These are phyloP conservation scores for Crotalaria pallida DNA, from an alignment of 306 rosid species.

Conservation along the genomic window DNA sequence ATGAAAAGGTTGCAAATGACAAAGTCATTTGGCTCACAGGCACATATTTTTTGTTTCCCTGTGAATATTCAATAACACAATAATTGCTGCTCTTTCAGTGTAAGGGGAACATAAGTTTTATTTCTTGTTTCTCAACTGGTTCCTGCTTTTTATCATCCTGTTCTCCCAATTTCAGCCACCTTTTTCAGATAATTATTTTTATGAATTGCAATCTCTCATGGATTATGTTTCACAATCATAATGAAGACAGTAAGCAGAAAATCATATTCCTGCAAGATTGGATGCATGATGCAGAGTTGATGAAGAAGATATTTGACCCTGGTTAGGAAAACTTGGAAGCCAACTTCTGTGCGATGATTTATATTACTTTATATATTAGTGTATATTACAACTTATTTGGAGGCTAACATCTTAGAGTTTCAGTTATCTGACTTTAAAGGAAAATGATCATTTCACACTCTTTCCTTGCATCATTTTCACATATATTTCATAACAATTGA, in stretches of 20 bases:
- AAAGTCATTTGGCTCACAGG: slow-evolving; percentile 23
- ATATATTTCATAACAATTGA: no score
- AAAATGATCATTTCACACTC: no score
- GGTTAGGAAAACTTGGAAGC: not conserved
- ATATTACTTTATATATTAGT: not conserved
- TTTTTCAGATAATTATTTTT: not conserved
- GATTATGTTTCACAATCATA: not conserved
- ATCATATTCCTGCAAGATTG: not conserved
- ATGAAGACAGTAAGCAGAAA: not conserved
- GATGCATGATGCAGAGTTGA: not conserved
- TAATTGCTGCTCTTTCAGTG: not conserved
- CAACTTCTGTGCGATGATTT: not conserved
- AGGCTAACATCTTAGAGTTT: no score
- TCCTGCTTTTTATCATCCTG: not conserved
- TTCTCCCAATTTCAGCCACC: not conserved
- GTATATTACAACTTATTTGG: no score
- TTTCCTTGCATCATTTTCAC: no score
- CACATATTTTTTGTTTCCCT: not conserved
- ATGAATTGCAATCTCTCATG: not conserved
- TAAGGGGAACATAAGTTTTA: not conserved
- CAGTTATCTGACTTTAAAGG: no score
- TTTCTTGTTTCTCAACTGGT: not conserved
- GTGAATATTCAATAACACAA: slow-evolving; percentile 16
- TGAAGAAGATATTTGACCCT: no score
- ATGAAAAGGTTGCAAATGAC: no score